Percentiles rank a stretch among this genome's conserved stretches.
These are phyloP conservation scores for Termitomyces sp. DNA, from an alignment of 768 basidiomycete species.

Conservation along the genomic window DNA sequence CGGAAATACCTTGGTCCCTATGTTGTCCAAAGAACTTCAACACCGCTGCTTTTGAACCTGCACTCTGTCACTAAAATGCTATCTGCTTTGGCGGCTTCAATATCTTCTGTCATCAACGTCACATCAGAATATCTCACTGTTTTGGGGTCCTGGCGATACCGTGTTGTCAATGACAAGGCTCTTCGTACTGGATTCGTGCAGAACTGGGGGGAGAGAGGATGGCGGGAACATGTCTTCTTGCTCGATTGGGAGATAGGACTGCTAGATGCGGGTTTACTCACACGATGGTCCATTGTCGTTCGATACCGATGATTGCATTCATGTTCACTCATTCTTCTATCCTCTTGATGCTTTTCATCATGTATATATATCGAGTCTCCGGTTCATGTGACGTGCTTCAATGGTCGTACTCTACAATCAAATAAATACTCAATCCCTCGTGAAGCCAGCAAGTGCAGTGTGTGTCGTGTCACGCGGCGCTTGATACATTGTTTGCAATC, in stretches of 20 bases:
- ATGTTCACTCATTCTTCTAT: neutral
- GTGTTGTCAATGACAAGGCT: conserved; percentile 21
- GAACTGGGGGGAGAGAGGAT: conserved; percentile 26
- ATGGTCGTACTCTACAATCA: too few species aligned
- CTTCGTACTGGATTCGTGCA: conserved; percentile 24
- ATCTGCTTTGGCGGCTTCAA: conserved; percentile 18
- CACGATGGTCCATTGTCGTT: conserved; percentile 41
- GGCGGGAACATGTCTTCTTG: conserved; percentile 44
- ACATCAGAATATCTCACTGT: conserved; percentile 27
- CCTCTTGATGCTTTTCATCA: neutral
- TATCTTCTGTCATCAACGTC: conserved; percentile 33
- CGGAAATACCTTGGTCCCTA: conserved; percentile 15
- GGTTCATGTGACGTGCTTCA: too few species aligned
- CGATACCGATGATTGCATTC: conserved; percentile 13
- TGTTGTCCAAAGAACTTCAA: conserved; percentile 22
- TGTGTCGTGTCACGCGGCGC: too few species aligned
- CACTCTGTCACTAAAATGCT: conserved; percentile 32
- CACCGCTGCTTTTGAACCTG: conserved; percentile 32
- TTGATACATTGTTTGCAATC: neutral
- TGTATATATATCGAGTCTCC: neutral
- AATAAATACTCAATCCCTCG: neutral
- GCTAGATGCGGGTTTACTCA: conserved; percentile 35
- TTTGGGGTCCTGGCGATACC: conserved; percentile 18
- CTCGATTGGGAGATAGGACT: conserved; percentile 49
- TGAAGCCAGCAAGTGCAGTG: neutral